These are phyloP conservation scores for Rubus idaeus DNA, from an alignment of 306 rosid genomes.

Conservation along the genomic window DNA sequence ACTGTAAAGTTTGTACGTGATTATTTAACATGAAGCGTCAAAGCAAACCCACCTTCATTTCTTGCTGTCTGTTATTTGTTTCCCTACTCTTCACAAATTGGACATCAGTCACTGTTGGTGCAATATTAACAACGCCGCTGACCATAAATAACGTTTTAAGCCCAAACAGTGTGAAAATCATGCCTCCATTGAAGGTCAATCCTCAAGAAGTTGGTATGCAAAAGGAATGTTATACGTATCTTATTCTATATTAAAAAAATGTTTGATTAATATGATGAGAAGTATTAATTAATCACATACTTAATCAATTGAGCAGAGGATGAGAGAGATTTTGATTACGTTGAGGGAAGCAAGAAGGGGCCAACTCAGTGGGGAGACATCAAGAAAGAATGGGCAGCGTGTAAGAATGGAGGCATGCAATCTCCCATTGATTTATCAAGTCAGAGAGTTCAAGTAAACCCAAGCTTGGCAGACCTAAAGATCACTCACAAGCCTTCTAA, in stretches of 20 bases:
- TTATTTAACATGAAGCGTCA: conserved; percentile 35
- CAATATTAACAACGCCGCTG: background rate
- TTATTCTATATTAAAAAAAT: no score
- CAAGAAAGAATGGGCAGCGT: conserved; percentile 55
- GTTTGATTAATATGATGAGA: no score
- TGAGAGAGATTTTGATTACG: conserved; percentile 29
- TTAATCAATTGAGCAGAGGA: conserved; percentile 20
- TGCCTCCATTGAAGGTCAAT: no score
- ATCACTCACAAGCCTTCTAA: conserved; percentile 41
- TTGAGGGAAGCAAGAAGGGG: conserved; percentile 25
- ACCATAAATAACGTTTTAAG: background rate
- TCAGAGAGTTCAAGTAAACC: conserved; percentile 34
- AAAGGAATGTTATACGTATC: background rate
- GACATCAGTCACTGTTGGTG: conserved; percentile 21
- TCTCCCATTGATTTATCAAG: conserved; percentile 67
- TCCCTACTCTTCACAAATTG: conserved; percentile 21
- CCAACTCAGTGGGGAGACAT: conserved; percentile 36
- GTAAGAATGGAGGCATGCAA: conserved; percentile 57
- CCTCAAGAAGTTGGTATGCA: conserved; percentile 71
- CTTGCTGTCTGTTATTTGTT: conserved; percentile 17
- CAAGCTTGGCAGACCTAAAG: conserved; percentile 35
- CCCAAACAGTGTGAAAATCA: no score
- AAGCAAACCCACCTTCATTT: conserved; percentile 14
- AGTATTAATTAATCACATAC: no score
- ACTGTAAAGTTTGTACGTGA: no score